These are phyloP conservation scores for Triticum turgidum DNA, from an alignment of 176 grass and related monocot species.

Conservation along the genomic window DNA sequence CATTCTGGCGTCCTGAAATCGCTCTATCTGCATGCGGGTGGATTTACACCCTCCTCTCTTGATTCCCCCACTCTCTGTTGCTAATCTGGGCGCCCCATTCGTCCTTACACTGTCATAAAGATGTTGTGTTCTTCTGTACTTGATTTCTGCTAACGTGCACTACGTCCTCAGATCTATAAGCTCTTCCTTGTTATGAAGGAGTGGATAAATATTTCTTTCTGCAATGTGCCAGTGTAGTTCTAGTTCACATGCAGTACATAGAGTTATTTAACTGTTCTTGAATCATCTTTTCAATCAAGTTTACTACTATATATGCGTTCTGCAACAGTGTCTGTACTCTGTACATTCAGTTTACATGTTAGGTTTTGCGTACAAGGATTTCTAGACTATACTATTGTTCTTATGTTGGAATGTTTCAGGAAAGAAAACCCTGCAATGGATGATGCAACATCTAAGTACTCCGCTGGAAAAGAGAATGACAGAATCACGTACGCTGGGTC, in stretches of 20 bases:
- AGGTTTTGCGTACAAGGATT: constrained; percentile 4
- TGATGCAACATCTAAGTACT: background rate
- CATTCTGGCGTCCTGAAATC: constrained; percentile 5
- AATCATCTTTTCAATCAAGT: background rate
- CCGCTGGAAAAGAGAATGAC: constrained; percentile 11
- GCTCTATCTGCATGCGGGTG: background rate
- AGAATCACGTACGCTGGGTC: constrained; percentile 26
- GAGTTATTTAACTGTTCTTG: background rate
- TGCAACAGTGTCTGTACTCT: background rate
- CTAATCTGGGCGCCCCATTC: too few relatives aligned
- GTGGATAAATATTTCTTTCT: background rate
- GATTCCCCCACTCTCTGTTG: too few relatives aligned
- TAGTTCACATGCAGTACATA: background rate
- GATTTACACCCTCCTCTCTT: background rate
- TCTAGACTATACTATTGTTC: background rate
- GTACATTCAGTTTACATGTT: background rate
- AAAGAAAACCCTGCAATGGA: constrained; percentile 14
- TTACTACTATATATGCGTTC: background rate
- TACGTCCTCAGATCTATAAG: background rate
- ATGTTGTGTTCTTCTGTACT: too few relatives aligned
- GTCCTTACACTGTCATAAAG: too few relatives aligned
- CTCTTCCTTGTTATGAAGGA: background rate
- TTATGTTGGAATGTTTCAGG: constrained; percentile 3
- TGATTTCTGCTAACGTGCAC: background rate
- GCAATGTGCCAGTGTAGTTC: background rate